A percentile compares a stretch with the other conserved stretches of the same genome.
These are phyloP conservation scores for Glomus cerebriforme DNA, from an alignment of 192 early-diverging fungal genomes.

Conservation along the genomic window DNA sequence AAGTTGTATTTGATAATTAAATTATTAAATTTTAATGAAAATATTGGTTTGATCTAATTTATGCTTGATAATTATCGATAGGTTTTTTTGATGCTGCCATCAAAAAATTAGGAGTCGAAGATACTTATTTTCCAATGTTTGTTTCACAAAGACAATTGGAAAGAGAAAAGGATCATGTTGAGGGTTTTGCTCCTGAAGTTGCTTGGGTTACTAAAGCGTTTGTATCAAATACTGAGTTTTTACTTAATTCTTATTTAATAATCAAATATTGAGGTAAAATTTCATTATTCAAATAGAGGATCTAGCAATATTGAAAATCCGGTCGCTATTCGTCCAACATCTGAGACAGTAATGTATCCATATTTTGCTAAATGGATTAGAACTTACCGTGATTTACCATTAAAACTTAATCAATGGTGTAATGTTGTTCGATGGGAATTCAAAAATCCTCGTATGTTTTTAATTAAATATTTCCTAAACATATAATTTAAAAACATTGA, in stretches of 20 bases:
- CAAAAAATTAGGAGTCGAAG: slow-evolving; percentile 90
- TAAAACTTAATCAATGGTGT: slow-evolving; percentile 99
- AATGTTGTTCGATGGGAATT: slow-evolving; percentile 99
- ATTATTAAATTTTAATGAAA: too few species aligned
- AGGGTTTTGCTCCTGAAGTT: slow-evolving; percentile 99
- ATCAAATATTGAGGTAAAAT: slow-evolving; percentile 7
- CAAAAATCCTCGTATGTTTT: slow-evolving; percentile 88
- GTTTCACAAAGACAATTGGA: slow-evolving; percentile 85
- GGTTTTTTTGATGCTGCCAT: slow-evolving; percentile 91
- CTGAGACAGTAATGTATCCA: slow-evolving; percentile 99
- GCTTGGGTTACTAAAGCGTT: slow-evolving; percentile 98
- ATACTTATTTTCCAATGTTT: slow-evolving; percentile 99
- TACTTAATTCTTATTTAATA: neutral
- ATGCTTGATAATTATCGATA: slow-evolving; percentile 30
- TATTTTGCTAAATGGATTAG: slow-evolving; percentile 98
- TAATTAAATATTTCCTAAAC: neutral
- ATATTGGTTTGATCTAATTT: too few species aligned
- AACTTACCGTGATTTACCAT: slow-evolving; percentile 93
- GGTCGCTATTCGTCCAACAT: slow-evolving; percentile 98
- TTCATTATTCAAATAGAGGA: slow-evolving; percentile 51
- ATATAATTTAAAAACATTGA: neutral
- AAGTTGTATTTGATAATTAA: slow-evolving; percentile 2
- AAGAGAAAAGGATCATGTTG: slow-evolving; percentile 98
- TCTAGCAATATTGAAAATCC: slow-evolving; percentile 90
- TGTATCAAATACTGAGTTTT: slow-evolving; percentile 18